Base-by-base conservation (phyloP, 768 basidiomycete genomes). In the Boletus rubropictus region DNA sequence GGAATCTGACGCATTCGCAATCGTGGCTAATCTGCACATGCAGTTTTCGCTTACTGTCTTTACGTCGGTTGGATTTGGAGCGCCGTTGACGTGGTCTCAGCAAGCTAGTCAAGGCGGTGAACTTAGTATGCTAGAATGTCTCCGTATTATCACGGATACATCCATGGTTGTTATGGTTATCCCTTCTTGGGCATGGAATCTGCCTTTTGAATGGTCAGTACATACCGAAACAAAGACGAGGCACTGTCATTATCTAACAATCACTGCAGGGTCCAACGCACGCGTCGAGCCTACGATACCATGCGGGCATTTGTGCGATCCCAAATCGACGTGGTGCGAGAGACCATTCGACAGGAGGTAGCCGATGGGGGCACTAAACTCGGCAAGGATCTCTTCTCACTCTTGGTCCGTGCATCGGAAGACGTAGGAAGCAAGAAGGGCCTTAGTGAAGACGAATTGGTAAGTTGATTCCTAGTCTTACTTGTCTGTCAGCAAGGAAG, bases 111-210 rank as follows among this genome's bases (percentile, higher is more conserved):
- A 52, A 31, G 28, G 47, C 18, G 42, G 42, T 5, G 44, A 58
- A 12, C 45, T 45, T 28, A 33, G 36, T 3, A 15, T 56, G 2
- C 47, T 42, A 43, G 46, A 52, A 22, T 49, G 57, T 37, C 25
- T 58, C 11, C 36, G 46, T 0, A 42, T 50, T 10, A 40, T 60
- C 14, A 28, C 50, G 3, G 24, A 40, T 1, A 50, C 50, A 1
- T 25, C 29, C 17, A 9, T 45, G 24, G 34, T 60, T 15, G 9
- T 44, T 9, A 9, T 50, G 2, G 1, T 35, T 11, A 22, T 49
- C n/a, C 57, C 57, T 22, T 25, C 39, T 8, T 58, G 57, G 57
- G 58, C 39, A 32, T 56, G 58, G 57, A 52, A 52, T 15, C 21
- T 59, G 4, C 57, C 57, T n/a, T 35, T 59, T 17, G 17, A 38